Conservation (phyloP, 306 rosid genomes). For the Hippophae rhamnoides region DNA sequence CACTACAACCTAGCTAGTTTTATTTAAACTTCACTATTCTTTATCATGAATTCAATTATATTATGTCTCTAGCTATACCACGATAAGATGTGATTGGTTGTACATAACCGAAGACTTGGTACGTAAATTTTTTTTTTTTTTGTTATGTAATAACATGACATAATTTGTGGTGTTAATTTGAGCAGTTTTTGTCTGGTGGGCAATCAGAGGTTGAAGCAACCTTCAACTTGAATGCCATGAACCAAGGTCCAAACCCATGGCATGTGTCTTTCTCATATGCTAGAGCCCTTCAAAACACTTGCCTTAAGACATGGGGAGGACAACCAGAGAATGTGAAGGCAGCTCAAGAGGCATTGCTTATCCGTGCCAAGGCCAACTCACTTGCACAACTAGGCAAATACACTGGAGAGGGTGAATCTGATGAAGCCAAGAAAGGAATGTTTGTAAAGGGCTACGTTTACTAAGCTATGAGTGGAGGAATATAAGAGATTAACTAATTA, state of each 20-base stretch:
- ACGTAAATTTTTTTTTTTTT: no score
- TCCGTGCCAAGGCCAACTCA: slow-evolving; percentile 86
- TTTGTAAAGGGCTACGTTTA: slow-evolving; percentile 80
- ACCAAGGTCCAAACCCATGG: slow-evolving; percentile 79
- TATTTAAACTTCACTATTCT: not conserved
- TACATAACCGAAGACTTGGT: no score
- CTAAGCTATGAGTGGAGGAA: slow-evolving; percentile 20
- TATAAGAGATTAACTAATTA: no score
- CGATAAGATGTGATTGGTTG: no score
- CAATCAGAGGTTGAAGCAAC: slow-evolving; percentile 98
- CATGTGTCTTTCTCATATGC: slow-evolving; percentile 96
- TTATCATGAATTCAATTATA: not conserved
- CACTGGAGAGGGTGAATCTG: slow-evolving; percentile 87
- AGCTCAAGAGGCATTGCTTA: slow-evolving; percentile 66
- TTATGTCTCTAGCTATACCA: no score
- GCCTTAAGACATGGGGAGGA: slow-evolving; percentile 93
- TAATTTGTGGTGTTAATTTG: slow-evolving; percentile 7
- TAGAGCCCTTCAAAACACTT: slow-evolving; percentile 91
- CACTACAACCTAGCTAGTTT: not conserved
- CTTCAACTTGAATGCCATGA: slow-evolving; percentile 78
- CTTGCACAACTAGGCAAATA: slow-evolving; percentile 94
- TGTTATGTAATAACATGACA: not conserved
- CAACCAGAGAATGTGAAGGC: slow-evolving; percentile 71
- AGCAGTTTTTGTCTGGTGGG: slow-evolving; percentile 93
- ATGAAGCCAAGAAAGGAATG: slow-evolving; percentile 70